Base-by-base conservation (phyloP, 2,329 filamentous ascomycete genomes). In the Clonostachys byssicola region DNA sequence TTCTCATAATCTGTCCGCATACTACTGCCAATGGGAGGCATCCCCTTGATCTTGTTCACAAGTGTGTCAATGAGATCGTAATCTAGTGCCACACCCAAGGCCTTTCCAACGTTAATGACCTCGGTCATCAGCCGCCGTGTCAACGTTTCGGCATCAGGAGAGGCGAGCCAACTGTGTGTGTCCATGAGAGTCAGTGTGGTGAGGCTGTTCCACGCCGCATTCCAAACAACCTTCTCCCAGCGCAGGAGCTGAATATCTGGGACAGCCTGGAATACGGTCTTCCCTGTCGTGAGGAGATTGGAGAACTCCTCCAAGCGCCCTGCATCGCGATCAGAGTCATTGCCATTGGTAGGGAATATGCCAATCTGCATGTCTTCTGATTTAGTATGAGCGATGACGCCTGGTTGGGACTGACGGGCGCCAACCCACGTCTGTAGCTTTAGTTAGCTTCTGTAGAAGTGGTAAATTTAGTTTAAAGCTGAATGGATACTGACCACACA, bases 1-100 rank as follows among this genome's bases (percentile, higher is more conserved):
- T 71, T 73, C 61, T 86, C 81, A 82, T 83, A 88, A 58, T 89
- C 85, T 12, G 85, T 63, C 55, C 86, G 68, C 85, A 89, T 89
- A 54, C 78, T 82, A 43, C 67, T 71, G 13, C 64, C 58, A 34
- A 70, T 67, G 1, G 70, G 62, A 43, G 69, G 70, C 56, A 77
- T 59, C 4, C 45, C 40, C 10, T 30, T 14, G 38, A 47, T 41
- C 63, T 71, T 67, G 55, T 66, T 73, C 8, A 73, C 61, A 13
- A 81, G 61, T 23, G 72, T 70, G 48, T 73, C 68, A 17, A 79
- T 43, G 67, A 71, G 47, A 67, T 65, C 54, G 64, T 79, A 40
- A 62, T 72, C 36, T 63, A 80, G 4, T 58, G 74, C 42, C 51
- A 69, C 66, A 49, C 52, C 80, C 56, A 77, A 70, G 44, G 78